phyloP scores from a whole-genome alignment of 2,329 filamentous ascomycete genomes.

The Nigrograna mackinnonii region DNA sequence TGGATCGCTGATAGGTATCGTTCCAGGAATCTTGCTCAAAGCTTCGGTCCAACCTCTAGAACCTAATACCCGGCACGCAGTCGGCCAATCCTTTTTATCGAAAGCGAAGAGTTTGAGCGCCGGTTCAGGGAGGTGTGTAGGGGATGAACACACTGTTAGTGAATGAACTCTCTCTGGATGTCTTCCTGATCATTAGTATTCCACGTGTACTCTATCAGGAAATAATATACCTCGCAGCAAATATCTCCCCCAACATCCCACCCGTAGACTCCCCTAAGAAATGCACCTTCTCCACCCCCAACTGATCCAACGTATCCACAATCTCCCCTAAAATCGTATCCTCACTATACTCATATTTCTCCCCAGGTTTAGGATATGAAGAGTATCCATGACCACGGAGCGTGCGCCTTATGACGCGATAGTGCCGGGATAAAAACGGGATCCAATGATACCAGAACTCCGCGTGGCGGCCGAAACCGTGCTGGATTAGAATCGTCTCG shows the following conservation, averaged over 20 bases:
- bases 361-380: slow-evolving; percentile 15
- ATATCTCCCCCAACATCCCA: slow-evolving; percentile 36
- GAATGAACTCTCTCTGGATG: slow-evolving; percentile 31
- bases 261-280: slow-evolving; percentile 40
- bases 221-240: slow-evolving; percentile 25
- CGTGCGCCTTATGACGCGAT: slow-evolving; percentile 38
- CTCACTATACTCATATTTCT: slow-evolving; percentile 20
- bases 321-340: slow-evolving; percentile 36
- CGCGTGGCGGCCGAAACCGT: slow-evolving; percentile 39
- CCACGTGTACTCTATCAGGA: neutral
- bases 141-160: slow-evolving; percentile 36
- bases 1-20: slow-evolving; percentile 28
- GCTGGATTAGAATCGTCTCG: slow-evolving; percentile 41
- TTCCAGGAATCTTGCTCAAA: slow-evolving; percentile 30
- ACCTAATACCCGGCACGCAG: slow-evolving; percentile 32
- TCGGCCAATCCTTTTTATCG: slow-evolving; percentile 26
- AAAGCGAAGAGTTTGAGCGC: slow-evolving; percentile 37
- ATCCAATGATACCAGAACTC: slow-evolving; percentile 44
- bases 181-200: slow-evolving; percentile 4
- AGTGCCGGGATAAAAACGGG: slow-evolving; percentile 30
- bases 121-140: slow-evolving; percentile 27
- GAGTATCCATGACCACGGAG: slow-evolving; percentile 39
- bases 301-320: slow-evolving; percentile 37
- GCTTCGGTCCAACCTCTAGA: slow-evolving; percentile 36
- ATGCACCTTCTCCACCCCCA: slow-evolving; percentile 33